Percentiles rank a stretch among this genome's conserved stretches.
Conservation (phyloP, 352 stramenopile genomes). For the Pythium sukuiense region DNA sequence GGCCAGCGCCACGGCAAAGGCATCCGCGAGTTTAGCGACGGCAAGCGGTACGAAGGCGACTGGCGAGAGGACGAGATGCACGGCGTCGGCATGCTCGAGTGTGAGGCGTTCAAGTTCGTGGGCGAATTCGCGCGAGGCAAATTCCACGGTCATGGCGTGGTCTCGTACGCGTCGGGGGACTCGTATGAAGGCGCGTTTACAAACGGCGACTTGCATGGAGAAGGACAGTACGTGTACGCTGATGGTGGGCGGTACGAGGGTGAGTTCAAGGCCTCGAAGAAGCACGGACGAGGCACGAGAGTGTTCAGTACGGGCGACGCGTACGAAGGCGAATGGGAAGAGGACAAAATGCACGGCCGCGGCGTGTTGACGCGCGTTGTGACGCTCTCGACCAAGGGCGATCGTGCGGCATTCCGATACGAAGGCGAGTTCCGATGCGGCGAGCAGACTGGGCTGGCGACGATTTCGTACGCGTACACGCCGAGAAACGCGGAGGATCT, state of each 20-base stretch:
- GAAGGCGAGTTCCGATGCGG: conserved; percentile 48
- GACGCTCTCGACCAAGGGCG: background rate
- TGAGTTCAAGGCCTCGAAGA: conserved; percentile 44
- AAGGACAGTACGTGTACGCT: conserved; percentile 41
- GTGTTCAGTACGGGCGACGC: conserved; percentile 52
- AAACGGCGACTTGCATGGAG: conserved; percentile 46
- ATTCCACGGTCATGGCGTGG: conserved; percentile 55
- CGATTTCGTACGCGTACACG: conserved; percentile 44
- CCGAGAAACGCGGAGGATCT: conserved; percentile 24
- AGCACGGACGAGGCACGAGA: conserved; percentile 47
- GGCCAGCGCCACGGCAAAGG: conserved; percentile 63
- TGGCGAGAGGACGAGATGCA: conserved; percentile 63
- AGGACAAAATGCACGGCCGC: conserved; percentile 60
- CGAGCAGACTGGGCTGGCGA: conserved; percentile 42
- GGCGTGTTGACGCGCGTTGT: conserved; percentile 37
- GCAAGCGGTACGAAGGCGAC: conserved; percentile 64
- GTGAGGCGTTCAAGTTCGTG: conserved; percentile 52
- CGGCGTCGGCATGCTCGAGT: conserved; percentile 56
- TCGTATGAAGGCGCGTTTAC: conserved; percentile 67
- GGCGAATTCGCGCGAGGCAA: conserved; percentile 51
- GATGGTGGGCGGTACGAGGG: conserved; percentile 66
- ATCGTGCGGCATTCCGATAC: conserved; percentile 35
- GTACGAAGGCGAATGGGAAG: conserved; percentile 58
- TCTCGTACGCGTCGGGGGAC: conserved; percentile 64
- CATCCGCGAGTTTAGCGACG: conserved; percentile 50